Percentiles rank a stretch among this genome's conserved stretches.
Conservation (phyloP, 257 asterid genomes). For the Solanum pinnatisectum region DNA sequence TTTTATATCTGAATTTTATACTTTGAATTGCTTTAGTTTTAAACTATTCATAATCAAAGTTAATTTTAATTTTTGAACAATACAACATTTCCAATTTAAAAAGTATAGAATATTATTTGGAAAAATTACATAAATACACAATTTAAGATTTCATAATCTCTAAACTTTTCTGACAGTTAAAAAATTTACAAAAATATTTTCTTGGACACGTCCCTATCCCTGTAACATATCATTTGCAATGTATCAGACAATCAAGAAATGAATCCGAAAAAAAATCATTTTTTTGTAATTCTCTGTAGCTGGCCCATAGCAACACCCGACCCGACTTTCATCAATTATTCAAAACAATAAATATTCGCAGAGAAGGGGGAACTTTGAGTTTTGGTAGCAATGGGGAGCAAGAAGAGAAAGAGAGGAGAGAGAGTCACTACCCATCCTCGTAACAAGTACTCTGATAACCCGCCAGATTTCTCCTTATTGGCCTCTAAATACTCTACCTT, state of each 20-base stretch:
- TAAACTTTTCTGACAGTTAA: too few relatives aligned
- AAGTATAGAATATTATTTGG: not conserved
- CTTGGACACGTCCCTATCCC: too few relatives aligned
- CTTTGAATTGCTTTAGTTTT: not conserved
- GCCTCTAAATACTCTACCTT: slow-evolving; percentile 65
- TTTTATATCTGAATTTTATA: too few relatives aligned
- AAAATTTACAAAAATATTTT: too few relatives aligned
- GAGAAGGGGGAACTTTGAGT: not conserved
- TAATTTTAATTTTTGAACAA: too few relatives aligned
- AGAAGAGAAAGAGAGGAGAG: slow-evolving; percentile 60
- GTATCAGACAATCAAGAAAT: too few relatives aligned
- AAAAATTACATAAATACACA: not conserved
- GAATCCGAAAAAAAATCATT: not conserved
- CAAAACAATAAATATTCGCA: not conserved
- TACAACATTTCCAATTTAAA: not conserved
- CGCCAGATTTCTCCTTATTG: slow-evolving; percentile 65
- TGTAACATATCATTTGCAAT: not conserved
- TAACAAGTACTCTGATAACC: slow-evolving; percentile 67
- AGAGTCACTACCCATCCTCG: slow-evolving; percentile 51
- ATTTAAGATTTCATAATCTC: too few relatives aligned
- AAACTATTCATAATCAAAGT: not conserved
- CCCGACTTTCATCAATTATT: not conserved
- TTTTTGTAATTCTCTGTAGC: not conserved
- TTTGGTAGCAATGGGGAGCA: slow-evolving; percentile 36
- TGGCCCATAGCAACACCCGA: not conserved